Conservation (phyloP, 352 stramenopile species). For the Globisporangium cederbergense region DNA sequence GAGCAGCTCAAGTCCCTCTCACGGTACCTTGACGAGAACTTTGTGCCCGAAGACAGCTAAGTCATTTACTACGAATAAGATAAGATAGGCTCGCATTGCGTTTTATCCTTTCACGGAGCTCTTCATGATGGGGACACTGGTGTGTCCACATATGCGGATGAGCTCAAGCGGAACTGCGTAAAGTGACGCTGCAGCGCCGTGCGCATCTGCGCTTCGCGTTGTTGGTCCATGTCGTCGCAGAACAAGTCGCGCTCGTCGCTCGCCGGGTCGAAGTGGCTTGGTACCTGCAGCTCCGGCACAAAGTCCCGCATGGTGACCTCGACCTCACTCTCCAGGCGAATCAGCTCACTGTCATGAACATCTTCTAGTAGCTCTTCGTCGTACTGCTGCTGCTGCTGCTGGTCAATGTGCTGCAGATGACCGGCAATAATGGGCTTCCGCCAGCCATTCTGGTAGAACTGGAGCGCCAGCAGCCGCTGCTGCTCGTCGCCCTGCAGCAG, state of each 20-base stretch:
- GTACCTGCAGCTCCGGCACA: conserved; percentile 28
- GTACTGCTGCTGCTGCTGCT: background rate
- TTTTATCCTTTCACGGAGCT: background rate
- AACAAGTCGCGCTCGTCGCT: conserved; percentile 20
- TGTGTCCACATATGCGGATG: background rate
- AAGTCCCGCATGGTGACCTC: conserved; percentile 37
- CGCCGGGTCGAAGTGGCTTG: conserved; percentile 1
- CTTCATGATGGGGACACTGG: background rate
- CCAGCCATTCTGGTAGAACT: conserved; percentile 60
- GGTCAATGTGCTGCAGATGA: background rate
- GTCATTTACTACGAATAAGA: background rate
- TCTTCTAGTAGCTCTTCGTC: background rate
- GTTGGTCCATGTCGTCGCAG: conserved; percentile 23
- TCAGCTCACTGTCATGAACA: conserved; percentile 11
- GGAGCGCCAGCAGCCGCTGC: conserved; percentile 28
- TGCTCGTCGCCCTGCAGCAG: conserved; percentile 38
- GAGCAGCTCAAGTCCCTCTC: conserved; percentile 77
- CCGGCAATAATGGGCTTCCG: conserved; percentile 19
- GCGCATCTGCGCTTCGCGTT: conserved; percentile 35
- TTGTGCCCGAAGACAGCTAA: conserved; percentile 58
- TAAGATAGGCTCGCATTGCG: background rate
- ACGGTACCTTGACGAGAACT: conserved; percentile 75
- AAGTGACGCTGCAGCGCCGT: conserved; percentile 62
- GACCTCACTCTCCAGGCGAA: conserved; percentile 26
- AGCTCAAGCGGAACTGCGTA: conserved; percentile 28